phyloP scores from a whole-genome alignment of 768 basidiomycete genomes.

The Serendipita sp. region DNA sequence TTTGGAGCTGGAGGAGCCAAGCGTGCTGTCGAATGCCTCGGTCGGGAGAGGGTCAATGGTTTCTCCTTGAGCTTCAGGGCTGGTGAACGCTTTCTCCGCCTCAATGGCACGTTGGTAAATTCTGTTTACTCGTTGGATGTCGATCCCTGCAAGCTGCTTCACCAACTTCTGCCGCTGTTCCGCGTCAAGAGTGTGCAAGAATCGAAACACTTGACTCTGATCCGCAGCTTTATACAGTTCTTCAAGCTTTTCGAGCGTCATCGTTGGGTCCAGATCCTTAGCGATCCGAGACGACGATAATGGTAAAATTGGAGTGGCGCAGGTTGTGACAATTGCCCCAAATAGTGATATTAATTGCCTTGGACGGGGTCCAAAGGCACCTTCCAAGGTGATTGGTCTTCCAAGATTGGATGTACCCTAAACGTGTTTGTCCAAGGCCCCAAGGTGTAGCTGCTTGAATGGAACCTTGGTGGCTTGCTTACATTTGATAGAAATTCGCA shows the following conservation, averaged over 20 bases:
- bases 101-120: constrained; percentile 63
- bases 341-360: no score
- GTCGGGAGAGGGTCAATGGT: constrained; percentile 70
- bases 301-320: no score
- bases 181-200: constrained; percentile 58
- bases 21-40: constrained; percentile 48
- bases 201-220: constrained; percentile 79
- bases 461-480: no score
- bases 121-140: constrained; percentile 82
- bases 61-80: constrained; percentile 28
- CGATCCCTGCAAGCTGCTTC: constrained; percentile 59
- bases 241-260: constrained; percentile 9
- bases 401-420: no score
- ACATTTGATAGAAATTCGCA: no score
- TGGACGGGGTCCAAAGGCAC: no score
- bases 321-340: no score
- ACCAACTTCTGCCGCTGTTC: constrained; percentile 46
- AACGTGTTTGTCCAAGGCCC: no score
- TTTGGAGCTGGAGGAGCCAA: constrained; percentile 31
- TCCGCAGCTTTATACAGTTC: constrained; percentile 56
- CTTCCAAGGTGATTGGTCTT: no score
- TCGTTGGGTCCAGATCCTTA: neutral
- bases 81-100: constrained; percentile 29
- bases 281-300: no score
- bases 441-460: no score